Evolutionary conservation across 768 basidiomycete species (phyloP), one percentile per base, ranked within the genome.

Genomic region (Obba rivulosa): DNA sequence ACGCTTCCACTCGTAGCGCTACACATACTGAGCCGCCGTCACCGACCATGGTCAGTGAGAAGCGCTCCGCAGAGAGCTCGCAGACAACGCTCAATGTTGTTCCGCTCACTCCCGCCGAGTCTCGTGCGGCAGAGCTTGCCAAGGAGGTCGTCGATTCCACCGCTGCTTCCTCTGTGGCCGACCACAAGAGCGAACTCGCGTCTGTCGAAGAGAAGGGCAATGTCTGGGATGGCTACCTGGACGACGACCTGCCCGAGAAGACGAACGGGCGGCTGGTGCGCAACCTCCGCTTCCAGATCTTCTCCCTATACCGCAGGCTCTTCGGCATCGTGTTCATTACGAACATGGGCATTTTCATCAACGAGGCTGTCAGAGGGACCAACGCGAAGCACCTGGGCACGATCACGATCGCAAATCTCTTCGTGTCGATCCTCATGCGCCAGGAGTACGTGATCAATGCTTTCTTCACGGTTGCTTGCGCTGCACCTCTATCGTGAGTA

Each of bases 361-460:
- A 62, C 23, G 65, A 66, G 4, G 59, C 66, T 41, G 35, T 69
- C 16, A 50, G 54, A 7, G 61, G 67, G 39, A 36, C 69, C 18
- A 60, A 58, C 45, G 57, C 64, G 14, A 45, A 57, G 35, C 68
- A 43, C 49, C 59, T 59, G 56, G 68, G 44, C 57, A 63, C 43
- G 62, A 69, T 56, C 62, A 72, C 41, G 64, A 68, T 53, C 63
- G 66, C 55, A 16, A 80, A 79, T 67, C 68, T 48, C 56, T 70
- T 56, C 53, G 61, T 49, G 58, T 69, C 48, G 62, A 72, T 77
- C 62, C 48, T 69, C 43, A 61, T 59, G 71, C 64, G 60, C 53
- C 51, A 75, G 66, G 71, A 79, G 53, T 75, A 79, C 51, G 74
- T 80, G 35, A 69, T 79, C 48, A 78, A 80, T 52, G 67, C 69